Base-by-base conservation (phyloP, 495 filamentous ascomycete genomes). In the Xylaria venustula region DNA sequence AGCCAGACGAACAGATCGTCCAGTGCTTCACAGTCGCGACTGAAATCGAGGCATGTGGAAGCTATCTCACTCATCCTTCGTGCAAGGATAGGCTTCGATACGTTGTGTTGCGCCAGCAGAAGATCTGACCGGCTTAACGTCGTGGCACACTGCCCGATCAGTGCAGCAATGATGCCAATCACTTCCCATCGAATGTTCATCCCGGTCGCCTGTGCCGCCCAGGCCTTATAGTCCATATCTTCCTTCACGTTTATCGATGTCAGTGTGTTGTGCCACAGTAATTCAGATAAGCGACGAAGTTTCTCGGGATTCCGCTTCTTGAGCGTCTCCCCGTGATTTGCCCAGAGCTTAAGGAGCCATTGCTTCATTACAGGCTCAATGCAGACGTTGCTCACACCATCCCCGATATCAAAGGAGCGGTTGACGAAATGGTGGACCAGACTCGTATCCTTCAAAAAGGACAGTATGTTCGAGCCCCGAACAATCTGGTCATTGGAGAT, bases 331-430 rank as follows among this genome's bases (percentile, higher is more conserved):
- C 56, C 61, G 23, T 69, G 57, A 19, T 67, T 52, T 28, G 62
- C 40, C 54, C 68, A 64, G 3, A 73, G 57, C 2, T 64, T 66
- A 48, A 60, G 51, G 3, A 73, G 62, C 70, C 70, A 73, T 30
- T 71, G 64, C 60, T 68, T 73, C 70, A 73, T 64, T 15, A 73
- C 67, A 25, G 68, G 68, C 46, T 71, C 68, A 42, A 67, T 65
- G 23, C 62, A 67, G 36, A 73, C 61, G 28, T 64, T 65, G n/a
- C 59, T 59, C 36, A 64, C 58, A 15, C 67, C 70, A 23, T 73
- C 70, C 47, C 58, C 63, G 44, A 71, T 62, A 26, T 71, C 65
- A 42, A 64, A 73, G 58, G 61, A 71, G 32, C 68, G 68, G 11
- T 67, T 59, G 22, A 68, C 61, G 7, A 71, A 63, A 26, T 61